phyloP scores from a whole-genome alignment of 257 asterid genomes.

The Anisodus acutangulus region DNA sequence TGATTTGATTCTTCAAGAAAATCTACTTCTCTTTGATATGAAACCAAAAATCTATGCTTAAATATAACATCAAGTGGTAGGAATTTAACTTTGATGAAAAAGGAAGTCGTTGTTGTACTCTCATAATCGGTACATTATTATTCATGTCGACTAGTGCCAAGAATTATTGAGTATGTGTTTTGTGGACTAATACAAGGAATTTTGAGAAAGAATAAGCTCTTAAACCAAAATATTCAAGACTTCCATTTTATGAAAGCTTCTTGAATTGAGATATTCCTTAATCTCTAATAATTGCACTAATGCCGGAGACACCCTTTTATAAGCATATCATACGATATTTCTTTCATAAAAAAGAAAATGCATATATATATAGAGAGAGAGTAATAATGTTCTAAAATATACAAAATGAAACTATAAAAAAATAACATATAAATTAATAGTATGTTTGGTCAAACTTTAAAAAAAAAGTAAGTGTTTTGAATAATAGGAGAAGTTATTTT shows the following conservation, averaged over 20 bases:
- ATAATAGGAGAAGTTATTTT: no score
- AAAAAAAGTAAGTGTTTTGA: no score
- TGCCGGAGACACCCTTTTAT: no score
- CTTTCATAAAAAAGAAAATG: no score
- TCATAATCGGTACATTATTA: background rate
- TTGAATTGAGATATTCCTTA: background rate
- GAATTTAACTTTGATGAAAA: background rate
- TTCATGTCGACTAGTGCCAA: background rate
- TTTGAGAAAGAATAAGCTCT: background rate
- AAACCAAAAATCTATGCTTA: background rate
- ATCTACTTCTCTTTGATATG: background rate
- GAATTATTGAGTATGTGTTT: background rate
- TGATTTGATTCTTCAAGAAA: conserved; percentile 21
- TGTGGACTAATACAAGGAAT: background rate
- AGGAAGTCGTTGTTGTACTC: background rate
- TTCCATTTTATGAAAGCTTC: background rate
- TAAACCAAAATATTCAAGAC: background rate
- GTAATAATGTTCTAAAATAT: no score
- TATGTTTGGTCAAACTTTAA: no score
- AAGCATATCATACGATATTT: no score
- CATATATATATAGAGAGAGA: no score
- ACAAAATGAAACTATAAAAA: no score
- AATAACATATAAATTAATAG: no score
- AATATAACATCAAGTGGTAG: background rate
- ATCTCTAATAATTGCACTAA: background rate